Evolutionary conservation across 1,284 basidiomycete species (phyloP), one percentile per base, ranked within the genome.

Genomic region (Entoloma clypeatum): DNA sequence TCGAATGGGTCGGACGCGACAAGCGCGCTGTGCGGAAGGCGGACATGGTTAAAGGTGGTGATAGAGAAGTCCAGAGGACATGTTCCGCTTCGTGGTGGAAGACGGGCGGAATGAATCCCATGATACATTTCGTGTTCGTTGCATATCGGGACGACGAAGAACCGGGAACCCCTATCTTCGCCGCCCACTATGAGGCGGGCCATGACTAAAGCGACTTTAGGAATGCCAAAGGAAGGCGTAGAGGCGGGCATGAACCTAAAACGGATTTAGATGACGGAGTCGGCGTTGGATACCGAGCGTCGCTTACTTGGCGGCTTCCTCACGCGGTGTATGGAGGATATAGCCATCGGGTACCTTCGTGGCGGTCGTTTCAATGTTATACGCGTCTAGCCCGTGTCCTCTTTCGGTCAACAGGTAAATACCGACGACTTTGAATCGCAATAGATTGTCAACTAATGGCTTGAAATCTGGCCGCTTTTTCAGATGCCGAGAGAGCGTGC

Each of bases 301-400:
- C 16, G 60, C 70, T 47, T 51, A 77, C 77, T 79, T 79, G 24
- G 74, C 68, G 18, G 76, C 77, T 54, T 73, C 69, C 54, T 74
- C 71, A 29, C 67, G 58, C 30, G 76, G 74, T 0, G 75, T 77
- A 51, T 78, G 59, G 24, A 79, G 66, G 41, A 76, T 64, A 52
- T 72, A 78, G 1, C 72, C 73, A 41, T 69, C 60, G 3, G 58
- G 39, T 3, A 67, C 69, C 46, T 67, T 67, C 2, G 73, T 78
- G 14, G 77, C 77, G 5, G 75, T 79, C 3, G 77, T 79, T 51
- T 79, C 77, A 16, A 77, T 65, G 51, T 79, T 75, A 50, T 74
- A 70, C 3, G 74, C 68, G 39, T 79, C 77, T n/a, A 79, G 54
- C 8, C 76, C 77, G 41, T 79, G 77, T 5, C 75, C 77, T 7